A percentile compares a stretch with the other conserved stretches of the same genome.
These are phyloP conservation scores for Symbiodinium pilosum DNA, from an alignment of 73 alveolate genomes.

Conservation along the genomic window DNA sequence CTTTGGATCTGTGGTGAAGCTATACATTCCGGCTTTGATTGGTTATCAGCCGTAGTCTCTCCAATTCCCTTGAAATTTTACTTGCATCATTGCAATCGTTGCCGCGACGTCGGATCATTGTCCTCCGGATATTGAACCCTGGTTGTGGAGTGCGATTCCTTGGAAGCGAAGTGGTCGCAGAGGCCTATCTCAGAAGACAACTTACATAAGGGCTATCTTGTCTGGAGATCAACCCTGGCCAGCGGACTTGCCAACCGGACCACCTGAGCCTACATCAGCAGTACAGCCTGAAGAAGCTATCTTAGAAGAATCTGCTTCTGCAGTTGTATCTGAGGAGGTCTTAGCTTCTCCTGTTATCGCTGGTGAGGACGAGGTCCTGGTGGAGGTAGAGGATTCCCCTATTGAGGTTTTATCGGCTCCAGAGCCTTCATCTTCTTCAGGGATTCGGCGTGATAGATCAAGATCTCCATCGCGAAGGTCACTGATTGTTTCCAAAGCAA, in stretches of 20 bases:
- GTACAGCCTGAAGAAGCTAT: background rate
- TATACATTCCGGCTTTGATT: no score
- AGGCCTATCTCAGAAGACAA: background rate
- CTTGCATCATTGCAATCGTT: no score
- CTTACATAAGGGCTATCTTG: background rate
- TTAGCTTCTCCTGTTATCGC: no score
- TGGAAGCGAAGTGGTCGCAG: background rate
- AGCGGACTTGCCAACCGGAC: background rate
- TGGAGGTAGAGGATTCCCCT: no score
- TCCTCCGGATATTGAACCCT: background rate
- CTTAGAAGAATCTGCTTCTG: background rate
- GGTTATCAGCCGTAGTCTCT: no score
- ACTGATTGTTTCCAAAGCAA: no score
- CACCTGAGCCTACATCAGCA: background rate
- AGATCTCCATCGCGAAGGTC: no score
- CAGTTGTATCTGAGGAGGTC: background rate
- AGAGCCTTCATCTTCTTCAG: no score
- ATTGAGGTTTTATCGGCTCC: background rate
- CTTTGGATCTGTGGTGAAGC: no score
- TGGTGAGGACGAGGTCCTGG: no score
- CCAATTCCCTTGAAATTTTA: background rate
- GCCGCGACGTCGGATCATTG: background rate
- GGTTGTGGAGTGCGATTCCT: background rate
- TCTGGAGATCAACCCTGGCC: background rate
- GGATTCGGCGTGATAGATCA: no score